Conservation (phyloP, 1,284 basidiomycete genomes). For the Microbotryum scabiosae region DNA sequence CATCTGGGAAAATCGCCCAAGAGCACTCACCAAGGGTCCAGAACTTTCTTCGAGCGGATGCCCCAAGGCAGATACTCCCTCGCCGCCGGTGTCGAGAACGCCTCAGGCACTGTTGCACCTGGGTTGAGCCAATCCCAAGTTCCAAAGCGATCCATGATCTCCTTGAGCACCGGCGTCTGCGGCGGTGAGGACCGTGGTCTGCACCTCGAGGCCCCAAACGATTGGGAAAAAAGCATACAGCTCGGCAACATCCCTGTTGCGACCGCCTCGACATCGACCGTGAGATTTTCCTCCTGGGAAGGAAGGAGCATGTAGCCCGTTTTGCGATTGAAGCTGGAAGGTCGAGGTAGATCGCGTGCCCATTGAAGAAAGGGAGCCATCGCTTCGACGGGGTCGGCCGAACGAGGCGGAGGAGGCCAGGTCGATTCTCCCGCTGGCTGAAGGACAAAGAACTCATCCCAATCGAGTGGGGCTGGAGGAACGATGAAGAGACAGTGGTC, state of each 20-base stretch:
- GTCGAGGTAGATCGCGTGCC: neutral
- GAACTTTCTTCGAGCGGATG: no score
- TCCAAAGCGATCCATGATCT: neutral
- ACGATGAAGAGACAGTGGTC: neutral
- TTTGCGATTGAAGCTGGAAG: neutral
- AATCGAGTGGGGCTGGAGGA: neutral
- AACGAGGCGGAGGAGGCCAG: neutral
- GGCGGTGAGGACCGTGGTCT: neutral
- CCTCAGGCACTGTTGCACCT: neutral
- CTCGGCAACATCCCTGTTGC: neutral
- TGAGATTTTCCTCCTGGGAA: neutral
- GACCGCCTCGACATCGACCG: neutral
- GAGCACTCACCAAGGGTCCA: no score
- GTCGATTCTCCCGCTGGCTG: neutral
- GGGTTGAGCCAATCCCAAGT: conserved; percentile 1
- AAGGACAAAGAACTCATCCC: neutral
- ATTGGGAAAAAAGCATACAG: neutral
- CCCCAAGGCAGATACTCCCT: no score
- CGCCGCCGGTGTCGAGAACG: no score
- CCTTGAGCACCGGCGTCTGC: neutral
- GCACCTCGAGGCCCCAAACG: no score
- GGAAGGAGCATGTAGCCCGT: neutral
- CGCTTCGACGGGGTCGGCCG: no score
- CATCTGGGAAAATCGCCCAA: no score
- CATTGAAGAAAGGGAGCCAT: no score